phyloP scores from a whole-genome alignment of 768 basidiomycete genomes.

The Mycena metata region DNA sequence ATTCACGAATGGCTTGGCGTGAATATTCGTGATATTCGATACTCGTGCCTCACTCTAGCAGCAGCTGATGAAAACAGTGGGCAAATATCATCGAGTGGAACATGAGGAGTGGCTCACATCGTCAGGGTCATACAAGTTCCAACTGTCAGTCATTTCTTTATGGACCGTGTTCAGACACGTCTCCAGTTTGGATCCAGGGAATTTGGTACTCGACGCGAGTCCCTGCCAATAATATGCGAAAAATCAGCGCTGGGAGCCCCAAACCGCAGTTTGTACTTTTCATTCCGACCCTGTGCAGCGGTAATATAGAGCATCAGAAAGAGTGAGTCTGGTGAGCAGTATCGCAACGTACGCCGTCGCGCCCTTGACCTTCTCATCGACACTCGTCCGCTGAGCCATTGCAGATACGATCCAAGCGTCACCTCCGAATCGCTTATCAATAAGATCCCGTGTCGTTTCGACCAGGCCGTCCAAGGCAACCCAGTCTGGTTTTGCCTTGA shows the following conservation, averaged over 20 bases:
- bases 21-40: too few relatives aligned
- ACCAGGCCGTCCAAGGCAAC: not conserved
- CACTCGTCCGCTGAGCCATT: conserved; percentile 11
- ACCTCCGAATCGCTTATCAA: not conserved
- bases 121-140: conserved; percentile 16
- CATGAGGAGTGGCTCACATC: not conserved
- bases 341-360: not conserved
- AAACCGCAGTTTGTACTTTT: conserved; percentile 1
- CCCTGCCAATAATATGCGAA: conserved; percentile 7
- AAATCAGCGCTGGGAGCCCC: not conserved
- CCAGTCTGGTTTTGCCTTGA: conserved; percentile 2
- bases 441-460: not conserved
- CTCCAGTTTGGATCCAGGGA: conserved; percentile 2
- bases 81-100: not conserved
- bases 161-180: conserved; percentile 19
- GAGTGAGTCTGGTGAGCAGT: too few relatives aligned
- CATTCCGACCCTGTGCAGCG: conserved; percentile 2
- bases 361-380: conserved; percentile 7
- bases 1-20: too few relatives aligned
- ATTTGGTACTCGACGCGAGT: conserved; percentile 8
- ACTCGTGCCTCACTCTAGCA: too few relatives aligned
- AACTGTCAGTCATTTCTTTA: conserved; percentile 7
- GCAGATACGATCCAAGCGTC: conserved; percentile 3
- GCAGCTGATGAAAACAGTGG: conserved; percentile 3
- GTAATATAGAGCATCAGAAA: too few relatives aligned